Evolutionary conservation across 306 rosid species (phyloP).

Genomic region (Boehmeria nivea): DNA sequence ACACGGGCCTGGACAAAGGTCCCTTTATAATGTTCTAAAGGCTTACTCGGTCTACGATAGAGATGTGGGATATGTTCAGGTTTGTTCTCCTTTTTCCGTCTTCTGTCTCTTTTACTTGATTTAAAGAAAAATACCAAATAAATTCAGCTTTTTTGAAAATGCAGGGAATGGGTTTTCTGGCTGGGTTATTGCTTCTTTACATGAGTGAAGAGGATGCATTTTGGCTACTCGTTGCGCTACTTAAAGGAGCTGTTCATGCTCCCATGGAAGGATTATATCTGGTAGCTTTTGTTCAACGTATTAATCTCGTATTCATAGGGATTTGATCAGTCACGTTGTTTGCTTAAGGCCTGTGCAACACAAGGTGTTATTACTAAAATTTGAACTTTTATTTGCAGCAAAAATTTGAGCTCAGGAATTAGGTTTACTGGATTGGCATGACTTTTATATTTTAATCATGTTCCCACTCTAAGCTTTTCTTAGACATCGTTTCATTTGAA

Average conservation of each 20-base stretch:
- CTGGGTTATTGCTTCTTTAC: slow-evolving; percentile 91
- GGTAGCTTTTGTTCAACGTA: slow-evolving; percentile 35
- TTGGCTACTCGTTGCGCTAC: slow-evolving; percentile 94
- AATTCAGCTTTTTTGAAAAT: slow-evolving; percentile 33
- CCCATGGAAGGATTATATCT: slow-evolving; percentile 97
- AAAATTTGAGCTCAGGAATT: no score
- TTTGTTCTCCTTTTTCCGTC: slow-evolving; percentile 28
- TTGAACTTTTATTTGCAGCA: no score
- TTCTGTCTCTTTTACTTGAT: slow-evolving; percentile 10
- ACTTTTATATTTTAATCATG: not conserved
- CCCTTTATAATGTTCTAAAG: slow-evolving; percentile 92
- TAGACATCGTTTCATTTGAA: not conserved
- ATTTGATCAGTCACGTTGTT: not conserved
- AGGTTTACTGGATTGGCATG: no score
- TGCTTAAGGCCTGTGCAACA: not conserved
- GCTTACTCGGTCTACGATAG: slow-evolving; percentile 95
- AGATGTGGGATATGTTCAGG: slow-evolving; percentile 99
- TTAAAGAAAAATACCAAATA: slow-evolving; percentile 9
- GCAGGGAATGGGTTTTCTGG: slow-evolving; percentile 99
- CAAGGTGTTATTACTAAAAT: no score
- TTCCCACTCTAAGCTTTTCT: no score
- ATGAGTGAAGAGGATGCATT: slow-evolving; percentile 99
- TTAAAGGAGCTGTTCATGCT: slow-evolving; percentile 97
- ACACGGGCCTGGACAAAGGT: slow-evolving; percentile 99
- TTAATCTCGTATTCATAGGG: slow-evolving; percentile 2